Conservation (phyloP, 768 basidiomycete genomes). For the Mycena latifolia region DNA sequence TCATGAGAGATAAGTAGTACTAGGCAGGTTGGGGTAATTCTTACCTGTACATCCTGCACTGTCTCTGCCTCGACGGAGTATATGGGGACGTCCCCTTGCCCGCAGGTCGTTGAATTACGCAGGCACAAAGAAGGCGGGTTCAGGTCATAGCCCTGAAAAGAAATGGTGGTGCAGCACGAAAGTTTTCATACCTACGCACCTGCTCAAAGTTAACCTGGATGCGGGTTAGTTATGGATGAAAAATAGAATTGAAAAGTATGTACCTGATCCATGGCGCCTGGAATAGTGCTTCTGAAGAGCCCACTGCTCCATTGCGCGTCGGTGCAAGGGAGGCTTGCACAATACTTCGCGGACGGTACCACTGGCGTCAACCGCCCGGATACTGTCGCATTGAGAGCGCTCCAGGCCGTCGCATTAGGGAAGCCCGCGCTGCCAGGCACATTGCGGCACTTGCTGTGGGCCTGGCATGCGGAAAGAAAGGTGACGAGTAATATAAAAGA, state of each 20-base stretch:
- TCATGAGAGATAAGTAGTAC: not conserved
- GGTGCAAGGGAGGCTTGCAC: no score
- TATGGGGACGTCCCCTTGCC: constrained; percentile 47
- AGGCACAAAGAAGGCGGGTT: constrained; percentile 43
- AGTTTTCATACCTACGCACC: not conserved
- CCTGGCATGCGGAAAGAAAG: no score
- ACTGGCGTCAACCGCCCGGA: no score
- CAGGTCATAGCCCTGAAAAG: constrained; percentile 40
- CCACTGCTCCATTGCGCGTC: constrained; percentile 28
- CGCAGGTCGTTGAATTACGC: constrained; percentile 40
- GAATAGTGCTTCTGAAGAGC: constrained; percentile 18
- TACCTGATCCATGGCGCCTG: constrained; percentile 28
- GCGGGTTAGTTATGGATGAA: not conserved
- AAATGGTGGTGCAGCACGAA: not conserved
- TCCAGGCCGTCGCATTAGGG: no score
- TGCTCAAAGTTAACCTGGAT: constrained; percentile 12
- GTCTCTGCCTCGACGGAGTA: constrained; percentile 46
- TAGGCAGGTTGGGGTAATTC: not conserved
- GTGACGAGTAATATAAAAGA: no score
- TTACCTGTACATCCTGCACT: constrained; percentile 46
- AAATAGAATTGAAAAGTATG: not conserved
- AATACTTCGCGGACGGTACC: no score
- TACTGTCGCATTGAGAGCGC: no score
- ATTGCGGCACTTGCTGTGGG: no score
- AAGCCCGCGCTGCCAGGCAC: no score